These are phyloP conservation scores for Halophytophthora polymorphica DNA, from an alignment of 352 stramenopile genomes.

Conservation along the genomic window DNA sequence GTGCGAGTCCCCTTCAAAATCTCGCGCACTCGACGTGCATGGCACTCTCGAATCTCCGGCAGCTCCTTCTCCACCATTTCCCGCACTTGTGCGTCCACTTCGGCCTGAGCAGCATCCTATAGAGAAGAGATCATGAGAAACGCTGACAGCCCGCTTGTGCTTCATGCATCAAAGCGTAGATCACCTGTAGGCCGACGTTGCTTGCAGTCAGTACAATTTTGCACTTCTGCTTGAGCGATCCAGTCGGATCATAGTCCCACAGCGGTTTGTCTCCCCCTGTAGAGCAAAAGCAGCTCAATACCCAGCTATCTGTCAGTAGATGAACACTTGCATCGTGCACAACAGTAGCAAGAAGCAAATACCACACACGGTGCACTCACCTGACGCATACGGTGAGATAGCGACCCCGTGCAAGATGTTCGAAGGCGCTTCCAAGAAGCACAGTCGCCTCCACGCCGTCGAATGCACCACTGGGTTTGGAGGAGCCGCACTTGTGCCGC, in stretches of 20 bases:
- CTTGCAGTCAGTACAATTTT: constrained; percentile 24
- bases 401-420: constrained; percentile 29
- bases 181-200: constrained; percentile 19
- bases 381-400: constrained; percentile 18
- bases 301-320: neutral
- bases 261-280: constrained; percentile 37
- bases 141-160: too few relatives aligned
- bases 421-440: constrained; percentile 27
- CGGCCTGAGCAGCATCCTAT: constrained; percentile 21
- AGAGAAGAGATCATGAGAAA: neutral
- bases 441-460: constrained; percentile 32
- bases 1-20: constrained; percentile 31
- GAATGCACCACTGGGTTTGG: constrained; percentile 29
- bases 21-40: constrained; percentile 34
- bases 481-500: constrained; percentile 1
- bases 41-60: constrained; percentile 34
- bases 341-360: neutral
- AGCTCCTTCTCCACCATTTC: constrained; percentile 29
- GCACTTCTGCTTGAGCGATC: constrained; percentile 28
- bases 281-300: neutral
- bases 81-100: constrained; percentile 30
- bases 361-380: constrained; percentile 8
- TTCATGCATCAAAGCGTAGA: constrained; percentile 2
- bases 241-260: constrained; percentile 34
- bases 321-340: neutral